Evolutionary conservation across 2,329 filamentous ascomycete species (phyloP), one percentile per base, ranked within the genome.

Genomic region (Cercospora berteroae): DNA sequence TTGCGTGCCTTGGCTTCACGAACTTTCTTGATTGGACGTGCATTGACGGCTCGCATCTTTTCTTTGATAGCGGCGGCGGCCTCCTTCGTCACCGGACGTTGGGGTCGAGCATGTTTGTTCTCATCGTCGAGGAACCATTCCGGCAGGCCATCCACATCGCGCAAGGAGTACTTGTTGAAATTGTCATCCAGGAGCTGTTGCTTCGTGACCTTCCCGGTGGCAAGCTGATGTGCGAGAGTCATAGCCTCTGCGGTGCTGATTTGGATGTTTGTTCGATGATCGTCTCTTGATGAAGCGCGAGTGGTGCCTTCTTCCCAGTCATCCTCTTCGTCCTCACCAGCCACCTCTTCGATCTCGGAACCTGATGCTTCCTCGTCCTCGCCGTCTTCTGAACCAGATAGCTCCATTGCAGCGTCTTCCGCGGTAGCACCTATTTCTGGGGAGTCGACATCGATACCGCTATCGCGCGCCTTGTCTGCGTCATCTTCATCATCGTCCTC

Each of bases 171-270:
- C 79, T 93, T 95, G 83, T 97, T 97, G 86, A 95, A 99, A 48
- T 89, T 90, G 69, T 98, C 94, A 76, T 99, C 96, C 56, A 94
- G 83, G 5, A 97, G 83, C 73, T 97, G 92, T 64, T 90, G 81
- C 56, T 87, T 90, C 0, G 89, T 91, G 79, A 90, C 94, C 77
- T 94, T 86, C 55, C 94, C 94, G 0, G 90, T 93, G 3, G 94
- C 95, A 67, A 99, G 89, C 76, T 93, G 88, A 72, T 98, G 95
- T 0, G 95, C 96, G 16, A 99, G 86, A 0, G 94, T 96, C 95
- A 99, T 99, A 71, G 96, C 95, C 83, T 99, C 95, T 5, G 93
- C 95, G n/a, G 95, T 99, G 76, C 98, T 96, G 75, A 99, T 98
- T 78, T 98, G 93, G 80, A 99, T 96, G 77, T 97, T 94, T 85